These are phyloP conservation scores for Yarrowia deformans DNA, from an alignment of 805 yeast species.

Conservation along the genomic window DNA sequence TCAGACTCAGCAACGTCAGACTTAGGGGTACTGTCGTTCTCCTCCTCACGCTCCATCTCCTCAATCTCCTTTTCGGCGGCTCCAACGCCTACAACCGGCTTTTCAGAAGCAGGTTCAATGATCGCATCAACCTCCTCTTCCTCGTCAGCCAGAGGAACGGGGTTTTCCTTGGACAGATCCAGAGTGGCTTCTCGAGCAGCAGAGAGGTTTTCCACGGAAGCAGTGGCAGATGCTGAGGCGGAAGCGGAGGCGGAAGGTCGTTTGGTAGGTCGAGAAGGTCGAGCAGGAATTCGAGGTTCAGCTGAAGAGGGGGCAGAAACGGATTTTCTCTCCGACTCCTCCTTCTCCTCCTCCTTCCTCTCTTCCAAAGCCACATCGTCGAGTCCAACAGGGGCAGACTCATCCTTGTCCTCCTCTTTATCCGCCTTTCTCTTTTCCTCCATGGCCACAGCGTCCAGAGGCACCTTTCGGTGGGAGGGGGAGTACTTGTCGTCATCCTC, in stretches of 20 bases:
- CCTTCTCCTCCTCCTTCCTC: background rate
- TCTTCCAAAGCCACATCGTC: conserved; percentile 4
- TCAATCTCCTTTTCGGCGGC: conserved; percentile 13
- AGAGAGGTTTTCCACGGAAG: background rate
- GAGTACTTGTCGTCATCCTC: background rate
- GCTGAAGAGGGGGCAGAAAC: no score
- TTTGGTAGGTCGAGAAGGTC: conserved; percentile 17
- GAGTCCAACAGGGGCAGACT: background rate
- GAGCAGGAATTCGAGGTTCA: conserved; percentile 6
- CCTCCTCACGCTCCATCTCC: no score
- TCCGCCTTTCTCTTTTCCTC: background rate
- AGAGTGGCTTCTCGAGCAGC: conserved; percentile 10
- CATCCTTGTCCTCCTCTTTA: background rate
- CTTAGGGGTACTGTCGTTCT: no score
- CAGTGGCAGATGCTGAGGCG: background rate
- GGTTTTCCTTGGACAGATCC: conserved; percentile 6
- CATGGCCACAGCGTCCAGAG: conserved; percentile 19
- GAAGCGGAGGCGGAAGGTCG: background rate
- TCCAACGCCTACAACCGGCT: conserved; percentile 1
- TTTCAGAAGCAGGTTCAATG: background rate
- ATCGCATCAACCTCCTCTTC: conserved; percentile 6
- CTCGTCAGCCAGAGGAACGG: background rate
- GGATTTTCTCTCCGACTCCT: no score
- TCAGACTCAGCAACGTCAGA: background rate
- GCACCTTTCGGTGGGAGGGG: background rate